Percentiles rank a stretch among this genome's conserved stretches.
Evolutionary conservation across 768 basidiomycete genomes (phyloP).

Genomic region (Russula foetens): DNA sequence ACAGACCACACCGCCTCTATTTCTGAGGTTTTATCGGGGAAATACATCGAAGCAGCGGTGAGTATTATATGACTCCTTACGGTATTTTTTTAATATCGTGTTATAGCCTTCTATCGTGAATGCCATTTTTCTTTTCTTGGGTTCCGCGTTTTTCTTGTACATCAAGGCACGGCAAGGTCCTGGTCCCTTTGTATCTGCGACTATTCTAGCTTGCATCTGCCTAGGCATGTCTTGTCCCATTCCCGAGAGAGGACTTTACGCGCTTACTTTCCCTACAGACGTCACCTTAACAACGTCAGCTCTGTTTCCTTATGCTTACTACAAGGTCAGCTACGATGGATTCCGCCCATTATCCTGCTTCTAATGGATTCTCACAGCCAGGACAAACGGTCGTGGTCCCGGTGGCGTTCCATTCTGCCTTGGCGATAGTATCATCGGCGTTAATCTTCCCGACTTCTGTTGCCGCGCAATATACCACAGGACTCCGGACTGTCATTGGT

Average conservation of each 20-base stretch:
- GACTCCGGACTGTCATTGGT: slow-evolving; percentile 39
- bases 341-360: neutral
- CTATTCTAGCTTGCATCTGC: slow-evolving; percentile 51
- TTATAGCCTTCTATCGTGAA: slow-evolving; percentile 49
- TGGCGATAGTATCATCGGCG: slow-evolving; percentile 45
- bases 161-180: slow-evolving; percentile 53
- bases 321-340: slow-evolving; percentile 30
- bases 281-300: slow-evolving; percentile 48
- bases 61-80: slow-evolving; percentile 24
- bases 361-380: slow-evolving; percentile 28
- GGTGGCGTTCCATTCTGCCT: slow-evolving; percentile 46
- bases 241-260: neutral
- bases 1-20: slow-evolving; percentile 33
- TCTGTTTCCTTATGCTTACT: slow-evolving; percentile 60
- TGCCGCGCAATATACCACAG: slow-evolving; percentile 47
- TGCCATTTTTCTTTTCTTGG: slow-evolving; percentile 55
- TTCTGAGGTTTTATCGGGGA: slow-evolving; percentile 37
- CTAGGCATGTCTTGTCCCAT: slow-evolving; percentile 35
- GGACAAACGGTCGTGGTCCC: slow-evolving; percentile 50
- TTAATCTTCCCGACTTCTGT: slow-evolving; percentile 57
- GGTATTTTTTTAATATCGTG: neutral
- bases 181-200: slow-evolving; percentile 52
- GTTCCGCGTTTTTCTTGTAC: slow-evolving; percentile 48
- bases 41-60: slow-evolving; percentile 47
- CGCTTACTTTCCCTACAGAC: slow-evolving; percentile 32